Base-by-base conservation (phyloP, 208 protist species). In the Leptomonas pyrrhocoris region DNA sequence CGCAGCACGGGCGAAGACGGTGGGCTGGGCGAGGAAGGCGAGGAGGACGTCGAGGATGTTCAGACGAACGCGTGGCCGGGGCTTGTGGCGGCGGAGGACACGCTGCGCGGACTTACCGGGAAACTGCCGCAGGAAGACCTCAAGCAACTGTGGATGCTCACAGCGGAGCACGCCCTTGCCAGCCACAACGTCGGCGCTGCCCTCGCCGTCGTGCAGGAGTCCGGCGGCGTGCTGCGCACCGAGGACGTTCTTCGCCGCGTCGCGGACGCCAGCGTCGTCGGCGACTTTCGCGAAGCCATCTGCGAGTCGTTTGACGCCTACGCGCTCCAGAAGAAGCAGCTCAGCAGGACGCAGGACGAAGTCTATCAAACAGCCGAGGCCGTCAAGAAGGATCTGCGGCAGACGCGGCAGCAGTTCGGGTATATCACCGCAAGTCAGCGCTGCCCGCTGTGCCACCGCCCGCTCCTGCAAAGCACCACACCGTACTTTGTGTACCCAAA, bases 171-270 rank as follows among this genome's bases (percentile, higher is more conserved):
- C 57, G 92, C 96, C 38, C 84, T 98, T 31, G 85, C 95, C 45
- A 70, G 87, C 43, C 68, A 80, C 23, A 83, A 92, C 57, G 93
- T 95, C 30, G 84, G 89, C 48, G 85, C 89, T n/a, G 89, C 84
- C 8, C 90, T 96, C 28, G 69, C 64, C 23, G 70, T 96, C 38
- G 81, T 96, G 51, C 75, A 81, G 30, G 75, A 88, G 56, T 92
- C 86, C n/a, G 73, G 79, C 38, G 81, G 79, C 58, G 51, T 91
- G 30, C 77, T 99, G 43, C 94, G 91, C 59, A 94, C 98, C 23
- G 97, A 98, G 77, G 98, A 99, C 72, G 90, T 99, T 36, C 80
- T 99, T 30, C 93, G 85, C 21, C 90, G 94, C 65, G 96, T 99
- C 62, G 81, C 90, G 15, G 94, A 99, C 60, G 97, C 96, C 72